Conservation (phyloP, 2,329 filamentous ascomycete species). For the Calycina marina region DNA sequence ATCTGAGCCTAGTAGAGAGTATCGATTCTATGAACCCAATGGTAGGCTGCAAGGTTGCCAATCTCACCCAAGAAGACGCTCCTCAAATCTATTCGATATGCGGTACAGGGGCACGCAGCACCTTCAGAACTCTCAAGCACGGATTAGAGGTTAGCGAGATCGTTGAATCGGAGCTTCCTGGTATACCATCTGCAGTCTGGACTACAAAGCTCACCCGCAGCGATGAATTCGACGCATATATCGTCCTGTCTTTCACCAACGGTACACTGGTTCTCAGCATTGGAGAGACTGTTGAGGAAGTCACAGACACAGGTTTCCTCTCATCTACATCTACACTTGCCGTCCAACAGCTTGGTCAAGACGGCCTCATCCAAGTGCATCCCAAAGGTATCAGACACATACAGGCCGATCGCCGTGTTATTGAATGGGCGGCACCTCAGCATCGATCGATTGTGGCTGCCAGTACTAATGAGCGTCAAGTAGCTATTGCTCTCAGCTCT, state of each 20-base stretch:
- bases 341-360: slow-evolving; percentile 86
- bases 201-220: slow-evolving; percentile 73
- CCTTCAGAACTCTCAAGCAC: slow-evolving; percentile 84
- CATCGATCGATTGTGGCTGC: slow-evolving; percentile 93
- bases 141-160: slow-evolving; percentile 89
- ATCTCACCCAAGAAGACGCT: slow-evolving; percentile 81
- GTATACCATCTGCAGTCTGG: slow-evolving; percentile 86
- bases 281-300: slow-evolving; percentile 91
- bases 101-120: slow-evolving; percentile 75
- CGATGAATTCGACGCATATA: slow-evolving; percentile 85
- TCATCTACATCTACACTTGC: slow-evolving; percentile 79
- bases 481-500: slow-evolving; percentile 85
- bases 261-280: slow-evolving; percentile 87
- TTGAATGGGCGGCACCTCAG: slow-evolving; percentile 86
- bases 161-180: slow-evolving; percentile 82
- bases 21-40: slow-evolving; percentile 84
- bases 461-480: slow-evolving; percentile 82
- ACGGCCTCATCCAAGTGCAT: slow-evolving; percentile 85
- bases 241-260: slow-evolving; percentile 85
- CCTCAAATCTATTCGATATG: slow-evolving; percentile 93
- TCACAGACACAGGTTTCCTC: slow-evolving; percentile 84
- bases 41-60: slow-evolving; percentile 81
- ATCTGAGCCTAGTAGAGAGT: slow-evolving; percentile 71
- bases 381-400: slow-evolving; percentile 94
- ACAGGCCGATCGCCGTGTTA: slow-evolving; percentile 58